A percentile compares a stretch with the other conserved stretches of the same genome.
These are phyloP conservation scores for Tulasnella sp. DNA, from an alignment of 768 basidiomycete species.

Conservation along the genomic window DNA sequence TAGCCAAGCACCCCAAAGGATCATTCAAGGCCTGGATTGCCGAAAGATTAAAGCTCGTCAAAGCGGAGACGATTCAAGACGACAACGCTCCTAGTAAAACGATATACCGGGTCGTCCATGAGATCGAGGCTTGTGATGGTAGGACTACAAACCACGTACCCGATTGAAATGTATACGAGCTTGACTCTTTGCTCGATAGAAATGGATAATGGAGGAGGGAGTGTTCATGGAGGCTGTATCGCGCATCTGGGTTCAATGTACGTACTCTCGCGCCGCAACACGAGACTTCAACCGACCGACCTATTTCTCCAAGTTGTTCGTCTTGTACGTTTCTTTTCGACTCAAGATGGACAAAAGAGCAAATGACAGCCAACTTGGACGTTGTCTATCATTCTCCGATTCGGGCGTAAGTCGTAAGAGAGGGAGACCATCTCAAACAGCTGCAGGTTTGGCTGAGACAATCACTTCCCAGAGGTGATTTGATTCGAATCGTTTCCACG, in stretches of 20 bases:
- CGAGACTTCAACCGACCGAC: neutral
- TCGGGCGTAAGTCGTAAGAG: neutral
- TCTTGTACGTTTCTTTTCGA: slow-evolving; percentile 1
- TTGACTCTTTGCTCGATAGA: neutral
- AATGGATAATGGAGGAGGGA: neutral
- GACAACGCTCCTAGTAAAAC: neutral
- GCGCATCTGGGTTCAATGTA: slow-evolving; percentile 7
- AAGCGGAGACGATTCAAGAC: neutral
- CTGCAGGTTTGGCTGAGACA: neutral
- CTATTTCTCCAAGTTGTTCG: neutral
- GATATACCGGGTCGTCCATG: neutral
- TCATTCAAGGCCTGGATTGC: neutral
- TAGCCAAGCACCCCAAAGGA: neutral
- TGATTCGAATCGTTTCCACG: slow-evolving; percentile 3
- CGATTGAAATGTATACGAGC: neutral
- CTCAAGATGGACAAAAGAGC: neutral
- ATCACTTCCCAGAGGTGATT: neutral
- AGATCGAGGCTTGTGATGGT: neutral
- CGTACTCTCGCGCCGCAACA: neutral
- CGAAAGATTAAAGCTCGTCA: neutral
- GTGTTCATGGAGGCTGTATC: slow-evolving; percentile 16
- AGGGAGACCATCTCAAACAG: neutral
- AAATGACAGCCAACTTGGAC: slow-evolving; percentile 3
- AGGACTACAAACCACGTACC: neutral
- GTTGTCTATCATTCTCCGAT: slow-evolving; percentile 17